Evolutionary conservation across 106 monocot genomes (phyloP).

Genomic region (Dactylorhiza incarnata): DNA sequence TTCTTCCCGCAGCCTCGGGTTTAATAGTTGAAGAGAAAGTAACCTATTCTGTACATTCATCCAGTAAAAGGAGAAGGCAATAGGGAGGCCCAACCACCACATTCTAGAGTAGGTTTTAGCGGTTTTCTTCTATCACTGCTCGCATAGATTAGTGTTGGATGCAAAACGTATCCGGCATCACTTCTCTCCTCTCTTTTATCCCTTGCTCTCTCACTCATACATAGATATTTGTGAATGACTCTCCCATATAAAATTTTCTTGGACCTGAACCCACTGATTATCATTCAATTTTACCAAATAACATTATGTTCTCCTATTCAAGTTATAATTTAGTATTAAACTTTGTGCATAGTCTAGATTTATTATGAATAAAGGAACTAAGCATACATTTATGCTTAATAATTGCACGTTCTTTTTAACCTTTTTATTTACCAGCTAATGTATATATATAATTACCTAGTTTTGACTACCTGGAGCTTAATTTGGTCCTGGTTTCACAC

Average conservation of each 20-base stretch:
- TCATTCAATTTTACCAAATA: neutral
- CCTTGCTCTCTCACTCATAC: neutral
- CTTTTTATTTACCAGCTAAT: neutral
- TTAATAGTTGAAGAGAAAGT: too few relatives aligned
- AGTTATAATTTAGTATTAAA: neutral
- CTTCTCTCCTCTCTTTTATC: neutral
- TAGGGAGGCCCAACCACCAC: neutral
- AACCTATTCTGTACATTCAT: too few relatives aligned
- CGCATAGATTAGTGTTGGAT: neutral
- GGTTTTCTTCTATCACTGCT: neutral
- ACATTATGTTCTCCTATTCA: neutral
- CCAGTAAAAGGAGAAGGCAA: neutral
- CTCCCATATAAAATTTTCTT: neutral
- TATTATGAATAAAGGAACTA: neutral
- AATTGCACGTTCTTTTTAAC: neutral
- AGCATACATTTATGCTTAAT: neutral
- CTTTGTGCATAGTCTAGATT: neutral
- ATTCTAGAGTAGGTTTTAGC: neutral
- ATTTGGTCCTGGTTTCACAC: neutral
- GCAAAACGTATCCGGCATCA: neutral
- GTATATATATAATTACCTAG: neutral
- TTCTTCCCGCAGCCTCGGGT: too few relatives aligned
- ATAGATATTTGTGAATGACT: neutral
- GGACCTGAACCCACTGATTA: neutral
- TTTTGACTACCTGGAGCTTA: neutral